Evolutionary conservation across 83 land plant species (phyloP), one percentile per base, ranked within the genome.

Genomic region (Thuja plicata): DNA sequence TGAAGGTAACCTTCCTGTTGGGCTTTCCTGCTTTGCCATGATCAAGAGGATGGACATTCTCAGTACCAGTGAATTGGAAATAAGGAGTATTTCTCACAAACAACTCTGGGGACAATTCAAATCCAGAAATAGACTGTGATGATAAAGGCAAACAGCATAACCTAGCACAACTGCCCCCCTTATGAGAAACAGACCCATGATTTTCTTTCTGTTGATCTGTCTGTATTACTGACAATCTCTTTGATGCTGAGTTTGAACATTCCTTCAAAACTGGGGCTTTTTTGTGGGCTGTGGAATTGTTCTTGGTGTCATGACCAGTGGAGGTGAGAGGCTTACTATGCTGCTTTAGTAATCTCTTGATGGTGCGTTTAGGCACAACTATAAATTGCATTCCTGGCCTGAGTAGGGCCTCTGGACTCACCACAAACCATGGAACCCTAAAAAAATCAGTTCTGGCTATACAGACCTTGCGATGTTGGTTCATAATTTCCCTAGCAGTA

Each of bases 301-400:
- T 34, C 38, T 13, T 74, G 35, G 78, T 74, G 1, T 32, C 78
- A 52, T 52, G 17, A 52, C 3, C 55, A 74, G 32, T 30, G 78
- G 78, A 32, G 3, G 12, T 74, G 17, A 32, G 4, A 74, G 78
- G n/a, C 38, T 74, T 9, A 3, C 38, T 1, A 32, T 74, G 78
- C 78, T 10, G 1, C 78, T 74, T 11, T 34, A 74, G 93, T 19
- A 92, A 91, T 77, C 87, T 88, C 12, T 89, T 84, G 30, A 93
- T 54, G 13, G 91, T 93, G 78, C 90, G 78, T 45, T 88, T 37
- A n/a, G 94, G 93, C 34, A 93, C 91, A 55, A 93, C 87, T 46
- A 91, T 90, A 91, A 86, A 93, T 78, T 91, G 90, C 21, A 86
- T 66, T 40, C 94, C 92, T 9, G 73, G 91, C 55, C 50, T 84